These are phyloP conservation scores for Cylindrotheca closterium DNA, from an alignment of 108 stramenopile genomes.

Conservation along the genomic window DNA sequence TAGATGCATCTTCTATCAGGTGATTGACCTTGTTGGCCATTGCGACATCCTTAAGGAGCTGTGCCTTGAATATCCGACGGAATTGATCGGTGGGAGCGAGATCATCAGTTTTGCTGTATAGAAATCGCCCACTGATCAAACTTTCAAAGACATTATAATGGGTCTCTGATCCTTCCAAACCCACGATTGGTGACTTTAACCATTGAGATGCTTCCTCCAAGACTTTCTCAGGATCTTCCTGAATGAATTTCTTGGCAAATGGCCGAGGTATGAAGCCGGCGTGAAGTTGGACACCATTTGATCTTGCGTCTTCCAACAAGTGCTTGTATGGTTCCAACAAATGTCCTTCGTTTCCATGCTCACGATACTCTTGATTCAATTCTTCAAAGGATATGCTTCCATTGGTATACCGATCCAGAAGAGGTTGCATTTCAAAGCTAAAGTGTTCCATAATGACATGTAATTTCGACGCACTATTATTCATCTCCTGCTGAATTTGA, in stretches of 20 bases:
- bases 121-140: slow-evolving; percentile 37
- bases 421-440: slow-evolving; percentile 64
- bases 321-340: slow-evolving; percentile 55
- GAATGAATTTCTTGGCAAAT: slow-evolving; percentile 38
- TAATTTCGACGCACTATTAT: slow-evolving; percentile 20
- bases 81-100: slow-evolving; percentile 37
- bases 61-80: slow-evolving; percentile 56
- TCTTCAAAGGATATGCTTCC: slow-evolving; percentile 41
- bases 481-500: slow-evolving; percentile 30
- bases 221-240: slow-evolving; percentile 31
- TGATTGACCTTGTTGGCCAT: slow-evolving; percentile 58
- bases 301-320: slow-evolving; percentile 44
- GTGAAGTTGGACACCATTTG: slow-evolving; percentile 23
- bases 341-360: slow-evolving; percentile 71
- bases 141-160: slow-evolving; percentile 62
- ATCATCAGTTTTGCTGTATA: slow-evolving; percentile 8
- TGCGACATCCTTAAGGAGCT: slow-evolving; percentile 70
- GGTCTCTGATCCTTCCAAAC: slow-evolving; percentile 35
- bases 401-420: slow-evolving; percentile 53
- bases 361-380: slow-evolving; percentile 47
- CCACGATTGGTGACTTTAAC: slow-evolving; percentile 16
- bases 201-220: slow-evolving; percentile 31
- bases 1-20: slow-evolving; percentile 9
- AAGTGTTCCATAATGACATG: slow-evolving; percentile 82
- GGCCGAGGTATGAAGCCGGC: slow-evolving; percentile 45